A percentile compares a stretch with the other conserved stretches of the same genome.
Evolutionary conservation across 352 stramenopile genomes (phyloP).

Genomic region (Phytophthora capsici): DNA sequence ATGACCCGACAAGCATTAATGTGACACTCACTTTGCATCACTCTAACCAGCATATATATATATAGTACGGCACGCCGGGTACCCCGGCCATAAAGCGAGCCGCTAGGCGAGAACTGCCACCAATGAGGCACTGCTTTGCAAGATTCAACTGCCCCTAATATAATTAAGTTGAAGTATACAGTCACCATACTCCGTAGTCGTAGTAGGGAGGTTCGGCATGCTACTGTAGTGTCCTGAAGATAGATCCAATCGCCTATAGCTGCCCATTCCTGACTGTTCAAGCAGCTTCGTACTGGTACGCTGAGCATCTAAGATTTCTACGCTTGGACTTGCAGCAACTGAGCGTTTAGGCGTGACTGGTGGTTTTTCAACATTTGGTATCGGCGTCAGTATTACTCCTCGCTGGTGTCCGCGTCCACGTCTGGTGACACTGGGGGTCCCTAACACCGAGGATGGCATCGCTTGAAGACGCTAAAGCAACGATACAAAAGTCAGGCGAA

Average conservation of each 20-base stretch:
- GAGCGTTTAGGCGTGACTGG: conserved; percentile 8
- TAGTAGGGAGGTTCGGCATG: conserved; percentile 17
- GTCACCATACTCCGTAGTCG: too few species aligned
- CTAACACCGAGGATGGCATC: conserved; percentile 21
- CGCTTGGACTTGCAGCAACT: conserved; percentile 18
- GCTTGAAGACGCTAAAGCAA: conserved; percentile 23
- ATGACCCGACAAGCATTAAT: too few species aligned
- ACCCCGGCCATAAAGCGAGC: too few species aligned
- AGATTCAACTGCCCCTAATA: too few species aligned
- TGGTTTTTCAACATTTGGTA: conserved; percentile 11
- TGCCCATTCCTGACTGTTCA: conserved; percentile 32
- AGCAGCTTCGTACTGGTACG: conserved; percentile 27
- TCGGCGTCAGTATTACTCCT: conserved; percentile 22
- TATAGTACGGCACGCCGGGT: too few species aligned
- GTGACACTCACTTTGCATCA: too few species aligned
- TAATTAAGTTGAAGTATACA: too few species aligned
- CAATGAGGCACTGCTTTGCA: too few species aligned
- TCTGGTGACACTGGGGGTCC: conserved; percentile 15
- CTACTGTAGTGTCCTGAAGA: conserved; percentile 16
- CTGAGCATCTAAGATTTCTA: conserved; percentile 20
- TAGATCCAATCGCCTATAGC: conserved; percentile 16
- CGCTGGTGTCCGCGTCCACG: conserved; percentile 20
- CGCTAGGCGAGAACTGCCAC: too few species aligned
- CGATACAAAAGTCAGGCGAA: too few species aligned
- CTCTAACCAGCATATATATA: too few species aligned